Percentiles rank a stretch among this genome's conserved stretches.
Conservation (phyloP, 805 yeast species). For the Myxozyma mucilagina region DNA sequence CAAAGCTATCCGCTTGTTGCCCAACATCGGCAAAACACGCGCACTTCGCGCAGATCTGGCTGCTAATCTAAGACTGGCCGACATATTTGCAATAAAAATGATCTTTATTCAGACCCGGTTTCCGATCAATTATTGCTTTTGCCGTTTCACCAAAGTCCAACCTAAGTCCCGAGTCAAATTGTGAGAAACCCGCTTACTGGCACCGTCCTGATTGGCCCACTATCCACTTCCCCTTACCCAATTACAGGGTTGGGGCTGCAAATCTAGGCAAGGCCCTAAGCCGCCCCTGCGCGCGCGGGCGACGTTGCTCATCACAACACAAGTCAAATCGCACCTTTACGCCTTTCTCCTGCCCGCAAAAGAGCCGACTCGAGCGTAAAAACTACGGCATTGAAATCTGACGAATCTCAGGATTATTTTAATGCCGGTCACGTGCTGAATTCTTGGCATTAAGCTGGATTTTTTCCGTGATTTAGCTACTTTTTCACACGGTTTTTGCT, state of each 20-base stretch:
- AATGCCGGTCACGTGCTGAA: constrained; percentile 7
- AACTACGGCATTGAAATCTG: neutral
- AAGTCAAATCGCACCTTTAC: neutral
- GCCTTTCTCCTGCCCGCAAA: neutral
- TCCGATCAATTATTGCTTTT: neutral
- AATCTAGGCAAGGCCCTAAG: neutral
- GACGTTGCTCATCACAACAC: constrained; percentile 12
- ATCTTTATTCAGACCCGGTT: neutral
- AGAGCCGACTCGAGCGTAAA: neutral
- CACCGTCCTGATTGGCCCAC: constrained; percentile 6
- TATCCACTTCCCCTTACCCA: neutral
- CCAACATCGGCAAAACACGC: neutral
- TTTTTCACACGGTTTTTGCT: neutral
- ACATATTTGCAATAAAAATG: neutral
- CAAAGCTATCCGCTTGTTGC: constrained; percentile 4
- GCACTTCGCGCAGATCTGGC: neutral
- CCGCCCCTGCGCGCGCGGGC: constrained; percentile 7
- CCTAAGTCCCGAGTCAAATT: neutral
- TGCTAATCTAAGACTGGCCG: constrained; percentile 1
- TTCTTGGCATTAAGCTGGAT: neutral
- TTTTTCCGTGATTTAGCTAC: constrained; percentile 2
- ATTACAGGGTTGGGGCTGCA: neutral
- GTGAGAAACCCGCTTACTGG: constrained; percentile 4
- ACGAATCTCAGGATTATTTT: constrained; percentile 12
- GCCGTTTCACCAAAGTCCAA: neutral